phyloP scores from a whole-genome alignment of 805 yeast species.

The Myxozyma lipomycoides region DNA sequence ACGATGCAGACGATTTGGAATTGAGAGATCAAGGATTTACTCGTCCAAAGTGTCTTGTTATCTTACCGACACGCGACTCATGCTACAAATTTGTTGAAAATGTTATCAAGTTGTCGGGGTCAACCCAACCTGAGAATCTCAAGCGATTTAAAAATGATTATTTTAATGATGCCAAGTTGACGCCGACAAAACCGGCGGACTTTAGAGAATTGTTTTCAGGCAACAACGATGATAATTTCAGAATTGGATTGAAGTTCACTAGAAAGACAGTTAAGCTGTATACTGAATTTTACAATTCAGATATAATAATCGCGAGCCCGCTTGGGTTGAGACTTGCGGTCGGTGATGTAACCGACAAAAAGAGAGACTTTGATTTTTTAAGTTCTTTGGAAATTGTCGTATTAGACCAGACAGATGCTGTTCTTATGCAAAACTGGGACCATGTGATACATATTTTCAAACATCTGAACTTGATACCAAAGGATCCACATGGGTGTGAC shows the following conservation, averaged over 20 bases:
- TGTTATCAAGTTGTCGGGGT: slow-evolving; percentile 58
- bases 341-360: slow-evolving; percentile 51
- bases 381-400: slow-evolving; percentile 81
- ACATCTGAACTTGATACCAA: slow-evolving; percentile 72
- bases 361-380: slow-evolving; percentile 72
- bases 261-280: slow-evolving; percentile 81
- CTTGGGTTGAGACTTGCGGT: slow-evolving; percentile 77
- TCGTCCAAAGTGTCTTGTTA: slow-evolving; percentile 78
- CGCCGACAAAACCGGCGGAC: slow-evolving; percentile 70
- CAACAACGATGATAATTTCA: slow-evolving; percentile 85
- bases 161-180: slow-evolving; percentile 47
- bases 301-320: slow-evolving; percentile 86
- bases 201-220: slow-evolving; percentile 79
- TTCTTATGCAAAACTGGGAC: slow-evolving; percentile 91
- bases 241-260: slow-evolving; percentile 85
- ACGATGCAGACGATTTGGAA: slow-evolving; percentile 44
- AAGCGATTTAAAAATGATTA: slow-evolving; percentile 72
- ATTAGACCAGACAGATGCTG: slow-evolving; percentile 77
- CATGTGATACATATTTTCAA: slow-evolving; percentile 67
- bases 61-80: slow-evolving; percentile 78
- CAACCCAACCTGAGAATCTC: slow-evolving; percentile 75
- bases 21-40: slow-evolving; percentile 92
- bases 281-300: slow-evolving; percentile 78
- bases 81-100: slow-evolving; percentile 66
- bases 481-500: slow-evolving; percentile 76